Percentiles rank a stretch among this genome's conserved stretches.
Evolutionary conservation across 352 stramenopile genomes (phyloP).

Genomic region (Globisporangium paddicum): DNA sequence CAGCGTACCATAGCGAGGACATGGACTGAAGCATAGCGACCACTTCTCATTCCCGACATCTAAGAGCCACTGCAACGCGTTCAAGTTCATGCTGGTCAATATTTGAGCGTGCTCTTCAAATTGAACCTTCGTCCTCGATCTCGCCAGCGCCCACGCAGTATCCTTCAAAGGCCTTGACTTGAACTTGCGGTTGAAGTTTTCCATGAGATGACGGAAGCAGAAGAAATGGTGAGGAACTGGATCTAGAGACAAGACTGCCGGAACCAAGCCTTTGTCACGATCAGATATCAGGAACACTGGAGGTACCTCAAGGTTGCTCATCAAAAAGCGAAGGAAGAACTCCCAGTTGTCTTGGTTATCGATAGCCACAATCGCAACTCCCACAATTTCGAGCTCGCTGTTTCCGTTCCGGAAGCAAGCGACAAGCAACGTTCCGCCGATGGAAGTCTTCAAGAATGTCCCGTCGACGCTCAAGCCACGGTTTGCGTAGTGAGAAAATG

Average conservation of each 20-base stretch:
- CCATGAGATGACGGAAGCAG: no score
- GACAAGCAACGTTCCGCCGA: neutral
- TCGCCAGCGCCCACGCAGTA: no score
- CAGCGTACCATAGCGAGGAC: no score
- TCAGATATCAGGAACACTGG: neutral
- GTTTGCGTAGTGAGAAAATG: neutral
- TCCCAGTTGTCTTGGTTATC: slow-evolving; percentile 1
- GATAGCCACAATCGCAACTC: neutral
- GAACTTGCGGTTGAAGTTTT: no score
- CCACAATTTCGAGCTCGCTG: neutral
- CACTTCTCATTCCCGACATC: no score
- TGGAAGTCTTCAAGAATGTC: neutral
- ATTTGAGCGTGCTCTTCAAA: no score
- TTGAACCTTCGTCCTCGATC: no score
- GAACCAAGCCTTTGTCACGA: neutral
- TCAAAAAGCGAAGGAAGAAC: neutral
- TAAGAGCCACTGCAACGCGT: no score
- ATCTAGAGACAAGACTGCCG: neutral
- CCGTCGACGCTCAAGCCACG: neutral
- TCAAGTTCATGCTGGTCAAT: no score
- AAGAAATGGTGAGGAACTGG: neutral
- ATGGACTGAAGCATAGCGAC: no score
- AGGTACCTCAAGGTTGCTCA: neutral
- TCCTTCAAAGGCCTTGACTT: no score
- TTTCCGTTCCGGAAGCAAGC: neutral